A percentile compares a stretch with the other conserved stretches of the same genome.
phyloP scores from a whole-genome alignment of 345 rosid species.

The Lepidium sativum region DNA sequence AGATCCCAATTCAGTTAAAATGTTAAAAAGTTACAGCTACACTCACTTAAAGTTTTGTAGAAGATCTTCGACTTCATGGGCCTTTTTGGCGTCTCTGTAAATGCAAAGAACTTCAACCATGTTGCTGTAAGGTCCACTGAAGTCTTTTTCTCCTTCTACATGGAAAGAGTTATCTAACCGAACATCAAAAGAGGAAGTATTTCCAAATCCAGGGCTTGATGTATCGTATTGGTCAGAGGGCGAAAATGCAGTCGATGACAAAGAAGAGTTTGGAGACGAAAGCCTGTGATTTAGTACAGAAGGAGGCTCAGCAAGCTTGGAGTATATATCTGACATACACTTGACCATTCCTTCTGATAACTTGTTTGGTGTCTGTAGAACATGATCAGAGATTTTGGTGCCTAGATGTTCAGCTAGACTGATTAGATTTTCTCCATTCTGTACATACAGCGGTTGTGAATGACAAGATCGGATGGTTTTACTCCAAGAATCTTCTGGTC shows the following conservation, averaged over 20 bases:
- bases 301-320: conserved; percentile 90
- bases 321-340: conserved; percentile 83
- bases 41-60: conserved; percentile 80
- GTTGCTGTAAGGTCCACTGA: conserved; percentile 86
- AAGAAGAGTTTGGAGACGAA: conserved; percentile 77
- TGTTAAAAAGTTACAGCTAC: not conserved
- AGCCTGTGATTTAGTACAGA: conserved; percentile 39
- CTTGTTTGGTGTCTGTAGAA: conserved; percentile 83
- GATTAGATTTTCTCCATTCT: conserved; percentile 53
- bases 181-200: conserved; percentile 65
- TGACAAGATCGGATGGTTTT: conserved; percentile 65
- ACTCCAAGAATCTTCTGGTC: conserved; percentile 41
- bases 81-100: conserved; percentile 66
- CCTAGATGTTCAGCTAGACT: conserved; percentile 97
- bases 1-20: not conserved
- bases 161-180: conserved; percentile 76
- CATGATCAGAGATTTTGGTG: conserved; percentile 77
- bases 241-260: conserved; percentile 69
- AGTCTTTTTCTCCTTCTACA: conserved; percentile 81
- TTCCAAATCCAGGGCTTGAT: conserved; percentile 82
- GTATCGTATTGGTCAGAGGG: conserved; percentile 58
- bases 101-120: conserved; percentile 87
- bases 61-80: conserved; percentile 67
- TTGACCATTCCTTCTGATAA: conserved; percentile 89
- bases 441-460: conserved; percentile 76